Percentiles rank a stretch among this genome's conserved stretches.
Conservation (phyloP, 129 eudicot species). For the Flaveria ramosissima region DNA sequence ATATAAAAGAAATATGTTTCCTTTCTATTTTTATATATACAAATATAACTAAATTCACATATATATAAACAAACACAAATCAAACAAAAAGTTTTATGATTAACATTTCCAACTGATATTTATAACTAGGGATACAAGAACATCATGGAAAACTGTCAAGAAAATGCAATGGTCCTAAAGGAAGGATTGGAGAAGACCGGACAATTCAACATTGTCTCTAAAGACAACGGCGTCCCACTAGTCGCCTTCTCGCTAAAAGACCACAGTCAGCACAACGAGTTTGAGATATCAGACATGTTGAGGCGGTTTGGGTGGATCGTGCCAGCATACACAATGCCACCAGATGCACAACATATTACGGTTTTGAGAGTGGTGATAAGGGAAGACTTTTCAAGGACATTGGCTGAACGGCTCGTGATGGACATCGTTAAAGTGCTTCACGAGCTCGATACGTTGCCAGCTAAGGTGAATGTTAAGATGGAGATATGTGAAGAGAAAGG, state of each 20-base stretch:
- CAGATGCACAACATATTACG: constrained; percentile 69
- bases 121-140: constrained; percentile 61
- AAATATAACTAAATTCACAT: too few relatives aligned
- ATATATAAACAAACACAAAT: too few relatives aligned
- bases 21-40: too few relatives aligned
- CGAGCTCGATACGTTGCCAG: constrained; percentile 71
- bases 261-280: constrained; percentile 65
- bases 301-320: constrained; percentile 91
- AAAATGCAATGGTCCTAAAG: constrained; percentile 58
- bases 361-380: constrained; percentile 81
- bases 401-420: constrained; percentile 70
- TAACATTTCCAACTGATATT: background rate
- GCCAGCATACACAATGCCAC: constrained; percentile 95
- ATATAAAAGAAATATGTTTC: too few relatives aligned
- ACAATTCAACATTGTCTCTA: constrained; percentile 67
- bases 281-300: constrained; percentile 76
- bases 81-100: too few relatives aligned
- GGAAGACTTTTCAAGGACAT: constrained; percentile 79
- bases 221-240: constrained; percentile 71
- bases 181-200: constrained; percentile 65
- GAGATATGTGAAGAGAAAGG: constrained; percentile 29
- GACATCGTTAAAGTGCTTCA: constrained; percentile 65
- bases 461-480: constrained; percentile 50
- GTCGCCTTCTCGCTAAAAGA: constrained; percentile 83
- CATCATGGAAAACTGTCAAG: constrained; percentile 79